Percentiles rank a stretch among this genome's conserved stretches.
These are phyloP conservation scores for Nasturtium officinale DNA, from an alignment of 345 rosid species.

Conservation along the genomic window DNA sequence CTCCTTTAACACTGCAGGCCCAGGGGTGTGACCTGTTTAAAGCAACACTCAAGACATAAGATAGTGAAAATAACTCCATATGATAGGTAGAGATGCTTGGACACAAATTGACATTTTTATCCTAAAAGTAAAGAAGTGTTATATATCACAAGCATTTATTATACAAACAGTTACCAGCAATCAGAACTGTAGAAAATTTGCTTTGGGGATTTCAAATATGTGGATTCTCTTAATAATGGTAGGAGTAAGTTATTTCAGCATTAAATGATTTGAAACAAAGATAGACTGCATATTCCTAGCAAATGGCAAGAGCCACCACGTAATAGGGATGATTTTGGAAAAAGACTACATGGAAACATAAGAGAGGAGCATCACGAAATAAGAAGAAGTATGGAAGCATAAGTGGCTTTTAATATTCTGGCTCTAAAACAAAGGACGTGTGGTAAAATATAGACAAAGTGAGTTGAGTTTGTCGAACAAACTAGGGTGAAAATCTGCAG, in stretches of 20 bases:
- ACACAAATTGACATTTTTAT: not conserved
- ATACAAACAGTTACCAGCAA: not conserved
- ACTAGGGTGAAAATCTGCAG: conserved; percentile 9
- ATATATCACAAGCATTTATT: not conserved
- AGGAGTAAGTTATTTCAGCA: not conserved
- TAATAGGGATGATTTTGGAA: not conserved
- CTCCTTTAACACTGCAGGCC: conserved; percentile 62
- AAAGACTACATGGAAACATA: not conserved
- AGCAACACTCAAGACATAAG: not conserved
- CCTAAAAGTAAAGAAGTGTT: not conserved
- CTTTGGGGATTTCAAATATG: not conserved
- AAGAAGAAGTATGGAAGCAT: not conserved
- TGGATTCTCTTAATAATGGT: not conserved
- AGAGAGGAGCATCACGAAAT: not conserved
- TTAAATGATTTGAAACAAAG: conserved; percentile 7
- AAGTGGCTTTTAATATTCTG: not conserved
- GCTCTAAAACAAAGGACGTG: conserved; percentile 15
- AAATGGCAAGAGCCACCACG: not conserved
- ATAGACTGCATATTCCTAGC: not conserved
- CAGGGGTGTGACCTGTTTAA: conserved; percentile 57
- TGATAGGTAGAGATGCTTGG: not conserved
- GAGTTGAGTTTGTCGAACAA: conserved; percentile 11
- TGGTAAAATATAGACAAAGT: conserved; percentile 9
- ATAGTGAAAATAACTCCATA: conserved; percentile 1
- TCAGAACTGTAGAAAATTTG: not conserved